Evolutionary conservation across 306 rosid species (phyloP).

Genomic region (Pterocarpus macrocarpus): DNA sequence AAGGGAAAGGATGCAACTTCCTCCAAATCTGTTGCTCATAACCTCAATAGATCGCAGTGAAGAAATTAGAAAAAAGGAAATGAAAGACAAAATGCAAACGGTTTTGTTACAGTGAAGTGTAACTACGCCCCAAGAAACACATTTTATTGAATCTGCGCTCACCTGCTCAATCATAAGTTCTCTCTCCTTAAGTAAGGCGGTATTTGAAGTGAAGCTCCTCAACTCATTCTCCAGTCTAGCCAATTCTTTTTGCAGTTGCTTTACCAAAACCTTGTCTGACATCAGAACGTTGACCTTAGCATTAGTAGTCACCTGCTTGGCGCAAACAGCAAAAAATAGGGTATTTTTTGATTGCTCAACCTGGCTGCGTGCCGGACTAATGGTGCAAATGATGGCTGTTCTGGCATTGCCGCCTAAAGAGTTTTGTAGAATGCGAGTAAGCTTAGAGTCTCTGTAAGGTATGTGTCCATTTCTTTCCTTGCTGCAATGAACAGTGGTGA

Average conservation of each 20-base stretch:
- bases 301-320: constrained; percentile 87
- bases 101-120: not conserved
- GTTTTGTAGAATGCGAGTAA: constrained; percentile 92
- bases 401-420: constrained; percentile 95
- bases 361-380: constrained; percentile 86
- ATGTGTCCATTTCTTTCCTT: constrained; percentile 82
- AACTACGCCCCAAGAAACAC: constrained; percentile 17
- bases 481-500: constrained; percentile 62
- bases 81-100: not conserved
- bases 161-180: constrained; percentile 86
- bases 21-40: constrained; percentile 5
- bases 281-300: constrained; percentile 79
- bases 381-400: constrained; percentile 92
- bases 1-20: constrained; percentile 13
- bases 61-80: not conserved
- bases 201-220: constrained; percentile 58
- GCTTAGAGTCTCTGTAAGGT: constrained; percentile 91
- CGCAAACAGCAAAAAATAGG: constrained; percentile 83
- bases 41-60: constrained; percentile 14
- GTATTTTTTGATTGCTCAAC: constrained; percentile 92
- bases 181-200: constrained; percentile 72
- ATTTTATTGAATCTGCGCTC: constrained; percentile 38
- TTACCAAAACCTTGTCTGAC: constrained; percentile 89
- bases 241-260: constrained; percentile 78
- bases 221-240: constrained; percentile 75